Evolutionary conservation across 306 rosid genomes (phyloP), one percentile per base, ranked within the genome.

Genomic region (Begonia loranthoides): DNA sequence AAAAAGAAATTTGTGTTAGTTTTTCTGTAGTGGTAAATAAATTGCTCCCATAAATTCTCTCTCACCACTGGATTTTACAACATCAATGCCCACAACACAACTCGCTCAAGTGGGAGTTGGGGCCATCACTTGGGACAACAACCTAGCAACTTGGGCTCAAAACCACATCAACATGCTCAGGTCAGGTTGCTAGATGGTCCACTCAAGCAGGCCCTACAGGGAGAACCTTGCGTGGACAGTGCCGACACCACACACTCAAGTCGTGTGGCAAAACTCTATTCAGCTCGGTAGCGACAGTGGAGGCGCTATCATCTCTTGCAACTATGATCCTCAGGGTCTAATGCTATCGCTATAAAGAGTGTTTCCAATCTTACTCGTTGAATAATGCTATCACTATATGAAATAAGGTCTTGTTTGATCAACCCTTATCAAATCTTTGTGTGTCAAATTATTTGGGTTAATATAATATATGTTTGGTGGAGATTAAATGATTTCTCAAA

Each of bases 231-330:
- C 70, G 0, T 41, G 36, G 61, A 38, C 59, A 43, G 11, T 76
- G 76, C 4, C 9, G 41, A 13, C 84, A 77, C 38, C 72, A 77
- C 17, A 77, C 17, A 70, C 75, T 4, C 79, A 73, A 15, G 48
- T 60, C 0, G 48, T 77, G 46, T 73, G 79, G 72, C 13, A 55
- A 0, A 22, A 9, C 9, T 49, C 72, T 0, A 9, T 5, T 15
- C 36, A 16, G 13, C 33, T 70, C 10, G 83, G 79, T 1, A 69
- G 83, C 45, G 11, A 19, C 4, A 64, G 53, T 62, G 65, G 62
- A 0, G 58, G 73, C 53, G 22, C 21, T 7, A 63, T 63, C 14
- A 49, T 57, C 13, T 15, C 57, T 6, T 71, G 81, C 24, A 63
- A 14, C 51, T 75, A 70, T 54, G 45, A 51, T 45, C 73, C 73